Evolutionary conservation across 2,329 filamentous ascomycete species (phyloP).

Genomic region (Trichoderma harzianum): DNA sequence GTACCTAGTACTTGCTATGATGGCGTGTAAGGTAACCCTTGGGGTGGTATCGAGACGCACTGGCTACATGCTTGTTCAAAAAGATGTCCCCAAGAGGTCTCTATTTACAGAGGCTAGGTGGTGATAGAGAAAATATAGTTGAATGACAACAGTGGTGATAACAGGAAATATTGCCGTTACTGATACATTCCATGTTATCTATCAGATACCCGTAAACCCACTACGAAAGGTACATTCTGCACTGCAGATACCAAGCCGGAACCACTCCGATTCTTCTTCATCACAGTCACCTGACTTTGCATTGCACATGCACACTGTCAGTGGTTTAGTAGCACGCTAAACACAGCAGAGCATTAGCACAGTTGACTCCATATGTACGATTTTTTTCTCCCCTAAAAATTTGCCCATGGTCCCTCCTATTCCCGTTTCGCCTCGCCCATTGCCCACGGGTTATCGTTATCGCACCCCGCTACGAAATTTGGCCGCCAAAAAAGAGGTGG

Average conservation of each 20-base stretch:
- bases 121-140: neutral
- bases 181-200: too few relatives aligned
- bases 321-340: neutral
- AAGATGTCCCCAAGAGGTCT: neutral
- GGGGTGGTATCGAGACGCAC: neutral
- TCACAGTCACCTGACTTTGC: neutral
- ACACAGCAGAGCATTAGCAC: neutral
- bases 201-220: too few relatives aligned
- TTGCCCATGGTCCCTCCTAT: neutral
- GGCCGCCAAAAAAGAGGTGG: slow-evolving; percentile 18
- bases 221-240: too few relatives aligned
- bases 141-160: neutral
- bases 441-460: slow-evolving; percentile 38
- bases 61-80: neutral
- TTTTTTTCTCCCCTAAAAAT: neutral
- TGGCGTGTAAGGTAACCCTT: neutral
- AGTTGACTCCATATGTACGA: neutral
- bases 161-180: too few relatives aligned
- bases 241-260: neutral
- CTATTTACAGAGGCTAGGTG: neutral
- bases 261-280: neutral
- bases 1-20: neutral
- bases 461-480: slow-evolving; percentile 33
- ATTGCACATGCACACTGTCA: neutral
- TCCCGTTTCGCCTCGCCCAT: neutral